phyloP scores from a whole-genome alignment of 139 green algal species.

The Tetraselmis chui region DNA sequence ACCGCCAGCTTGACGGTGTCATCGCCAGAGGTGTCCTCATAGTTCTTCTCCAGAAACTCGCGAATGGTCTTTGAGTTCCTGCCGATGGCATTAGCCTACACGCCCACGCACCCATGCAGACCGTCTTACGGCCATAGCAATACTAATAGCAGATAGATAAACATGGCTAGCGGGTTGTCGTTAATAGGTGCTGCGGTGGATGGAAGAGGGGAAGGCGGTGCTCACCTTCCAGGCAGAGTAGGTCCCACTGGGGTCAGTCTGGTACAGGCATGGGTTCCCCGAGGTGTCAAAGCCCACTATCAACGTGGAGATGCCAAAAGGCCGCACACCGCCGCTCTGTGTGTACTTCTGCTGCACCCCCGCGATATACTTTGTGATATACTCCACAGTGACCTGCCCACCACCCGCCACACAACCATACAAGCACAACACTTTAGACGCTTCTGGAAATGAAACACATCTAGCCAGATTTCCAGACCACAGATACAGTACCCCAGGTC shows the following conservation, averaged over 20 bases:
- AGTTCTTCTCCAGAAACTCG: slow-evolving; percentile 99
- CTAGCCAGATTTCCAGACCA: too few species aligned
- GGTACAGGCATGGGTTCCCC: slow-evolving; percentile 74
- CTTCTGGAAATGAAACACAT: too few species aligned
- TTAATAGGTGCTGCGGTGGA: too few species aligned
- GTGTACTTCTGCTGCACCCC: slow-evolving; percentile 94
- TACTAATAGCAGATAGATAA: too few species aligned
- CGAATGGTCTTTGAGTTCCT: slow-evolving; percentile 93
- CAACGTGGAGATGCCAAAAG: slow-evolving; percentile 97
- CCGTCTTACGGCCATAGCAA: too few species aligned
- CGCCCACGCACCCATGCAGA: background rate
- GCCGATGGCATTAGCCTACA: slow-evolving; percentile 86
- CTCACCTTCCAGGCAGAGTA: slow-evolving; percentile 88
- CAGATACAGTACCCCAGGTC: too few species aligned
- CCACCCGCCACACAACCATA: background rate
- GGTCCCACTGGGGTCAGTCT: slow-evolving; percentile 95
- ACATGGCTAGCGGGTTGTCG: too few species aligned
- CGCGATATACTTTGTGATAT: slow-evolving; percentile 86
- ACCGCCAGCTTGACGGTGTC: slow-evolving; percentile 90
- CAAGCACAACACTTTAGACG: too few species aligned
- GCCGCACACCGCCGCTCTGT: slow-evolving; percentile 90
- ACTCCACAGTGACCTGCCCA: slow-evolving; percentile 78
- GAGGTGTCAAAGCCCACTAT: slow-evolving; percentile 84
- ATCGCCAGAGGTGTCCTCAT: slow-evolving; percentile 58
- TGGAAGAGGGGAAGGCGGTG: slow-evolving; percentile 37